phyloP scores from a whole-genome alignment of 805 yeast genomes.

The Cyberlindnera suaveolens region DNA sequence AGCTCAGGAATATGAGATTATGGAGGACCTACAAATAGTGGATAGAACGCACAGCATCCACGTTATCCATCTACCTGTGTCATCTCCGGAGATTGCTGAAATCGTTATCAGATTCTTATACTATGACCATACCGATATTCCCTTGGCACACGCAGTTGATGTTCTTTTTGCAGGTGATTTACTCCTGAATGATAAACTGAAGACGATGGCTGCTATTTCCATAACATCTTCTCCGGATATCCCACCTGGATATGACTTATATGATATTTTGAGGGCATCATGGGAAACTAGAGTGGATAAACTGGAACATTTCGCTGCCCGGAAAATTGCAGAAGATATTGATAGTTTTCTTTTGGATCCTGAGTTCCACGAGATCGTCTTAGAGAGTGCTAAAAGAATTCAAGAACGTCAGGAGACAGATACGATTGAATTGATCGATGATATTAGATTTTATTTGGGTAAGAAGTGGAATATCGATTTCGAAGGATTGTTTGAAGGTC shows the following conservation, averaged over 20 bases:
- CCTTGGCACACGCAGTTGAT: constrained; percentile 45
- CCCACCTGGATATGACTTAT: constrained; percentile 32
- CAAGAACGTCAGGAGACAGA: constrained; percentile 63
- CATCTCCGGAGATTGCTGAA: constrained; percentile 37
- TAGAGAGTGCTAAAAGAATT: constrained; percentile 52
- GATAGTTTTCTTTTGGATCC: constrained; percentile 29
- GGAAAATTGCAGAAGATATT: constrained; percentile 47
- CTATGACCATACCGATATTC: constrained; percentile 50
- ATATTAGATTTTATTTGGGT: constrained; percentile 56
- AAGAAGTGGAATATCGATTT: constrained; percentile 24
- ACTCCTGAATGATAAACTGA: constrained; percentile 53
- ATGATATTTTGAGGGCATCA: constrained; percentile 53
- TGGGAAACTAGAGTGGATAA: constrained; percentile 66
- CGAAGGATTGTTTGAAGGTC: constrained; percentile 27
- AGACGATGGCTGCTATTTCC: constrained; percentile 51
- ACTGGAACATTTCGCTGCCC: constrained; percentile 58
- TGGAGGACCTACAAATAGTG: constrained; percentile 8
- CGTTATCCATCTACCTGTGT: constrained; percentile 26
- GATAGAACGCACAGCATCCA: constrained; percentile 20
- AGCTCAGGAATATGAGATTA: constrained; percentile 12
- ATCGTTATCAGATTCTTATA: constrained; percentile 50
- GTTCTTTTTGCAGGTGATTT: constrained; percentile 52
- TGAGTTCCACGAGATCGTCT: constrained; percentile 32
- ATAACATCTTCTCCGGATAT: constrained; percentile 28
- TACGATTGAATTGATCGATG: constrained; percentile 75